phyloP scores from a whole-genome alignment of 306 rosid species.

The Prinsepia uniflora region DNA sequence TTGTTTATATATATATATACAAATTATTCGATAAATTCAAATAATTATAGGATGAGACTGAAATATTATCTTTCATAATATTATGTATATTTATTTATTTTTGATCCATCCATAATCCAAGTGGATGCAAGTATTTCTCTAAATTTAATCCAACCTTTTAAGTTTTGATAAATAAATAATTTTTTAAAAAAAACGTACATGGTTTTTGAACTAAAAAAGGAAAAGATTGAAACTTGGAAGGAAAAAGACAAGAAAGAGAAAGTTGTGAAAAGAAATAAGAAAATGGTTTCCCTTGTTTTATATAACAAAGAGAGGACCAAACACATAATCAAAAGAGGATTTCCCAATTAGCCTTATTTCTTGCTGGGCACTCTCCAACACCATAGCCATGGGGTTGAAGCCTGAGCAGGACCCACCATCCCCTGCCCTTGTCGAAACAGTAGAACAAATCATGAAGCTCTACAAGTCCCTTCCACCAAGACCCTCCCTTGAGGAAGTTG shows the following conservation, averaged over 20 bases:
- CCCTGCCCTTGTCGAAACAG: slow-evolving; percentile 40
- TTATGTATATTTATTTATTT: too few relatives aligned
- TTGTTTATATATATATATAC: too few relatives aligned
- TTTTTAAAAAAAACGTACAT: background rate
- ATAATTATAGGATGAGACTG: too few relatives aligned
- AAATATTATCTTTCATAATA: too few relatives aligned
- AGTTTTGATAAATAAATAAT: too few relatives aligned
- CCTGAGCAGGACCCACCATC: slow-evolving; percentile 39
- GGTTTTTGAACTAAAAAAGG: background rate
- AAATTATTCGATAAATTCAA: too few relatives aligned
- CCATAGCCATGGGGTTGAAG: slow-evolving; percentile 36
- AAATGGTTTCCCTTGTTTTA: background rate
- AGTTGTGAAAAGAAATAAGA: background rate
- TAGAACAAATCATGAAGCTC: slow-evolving; percentile 54
- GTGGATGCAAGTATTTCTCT: too few relatives aligned
- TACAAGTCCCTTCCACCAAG: slow-evolving; percentile 77
- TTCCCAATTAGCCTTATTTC: background rate
- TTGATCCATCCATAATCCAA: too few relatives aligned
- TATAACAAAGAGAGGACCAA: background rate
- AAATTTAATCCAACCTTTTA: too few relatives aligned
- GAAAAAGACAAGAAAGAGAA: background rate
- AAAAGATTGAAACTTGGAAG: background rate
- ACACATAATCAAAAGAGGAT: background rate
- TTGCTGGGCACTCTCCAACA: slow-evolving; percentile 6
- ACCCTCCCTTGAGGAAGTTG: slow-evolving; percentile 70